These are phyloP conservation scores for Quaeritorhiza haematococci DNA, from an alignment of 371 early-diverging fungal species.

Conservation along the genomic window DNA sequence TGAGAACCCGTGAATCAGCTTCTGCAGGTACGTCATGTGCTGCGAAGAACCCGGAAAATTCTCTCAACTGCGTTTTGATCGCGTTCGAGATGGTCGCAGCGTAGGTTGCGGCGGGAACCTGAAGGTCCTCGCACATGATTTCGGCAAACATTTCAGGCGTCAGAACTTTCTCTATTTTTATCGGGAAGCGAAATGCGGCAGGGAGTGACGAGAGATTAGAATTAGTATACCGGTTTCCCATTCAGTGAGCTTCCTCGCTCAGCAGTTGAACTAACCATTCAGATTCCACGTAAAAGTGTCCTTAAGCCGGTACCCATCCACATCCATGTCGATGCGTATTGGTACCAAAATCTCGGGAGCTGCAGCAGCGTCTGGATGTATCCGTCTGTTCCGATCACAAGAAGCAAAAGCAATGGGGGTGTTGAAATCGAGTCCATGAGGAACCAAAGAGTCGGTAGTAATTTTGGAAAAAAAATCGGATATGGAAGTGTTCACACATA, in stretches of 20 bases:
- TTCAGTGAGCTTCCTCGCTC: too few relatives aligned
- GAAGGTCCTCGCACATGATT: background rate
- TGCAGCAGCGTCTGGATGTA: background rate
- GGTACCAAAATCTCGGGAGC: constrained; percentile 66
- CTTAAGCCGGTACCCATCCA: constrained; percentile 74
- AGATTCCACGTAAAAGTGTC: constrained; percentile 93
- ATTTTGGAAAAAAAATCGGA: too few relatives aligned
- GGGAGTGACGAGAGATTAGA: too few relatives aligned
- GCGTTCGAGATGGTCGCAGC: background rate
- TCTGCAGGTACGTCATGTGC: background rate
- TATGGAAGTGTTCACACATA: too few relatives aligned
- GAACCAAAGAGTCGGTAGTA: too few relatives aligned
- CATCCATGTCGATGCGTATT: constrained; percentile 82
- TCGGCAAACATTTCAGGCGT: constrained; percentile 7
- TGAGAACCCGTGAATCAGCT: background rate
- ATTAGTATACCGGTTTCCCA: too few relatives aligned
- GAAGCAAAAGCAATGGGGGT: too few relatives aligned
- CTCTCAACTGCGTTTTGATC: background rate
- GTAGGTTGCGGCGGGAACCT: background rate
- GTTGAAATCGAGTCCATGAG: too few relatives aligned
- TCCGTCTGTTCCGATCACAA: too few relatives aligned
- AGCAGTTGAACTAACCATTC: constrained; percentile 65
- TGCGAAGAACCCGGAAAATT: background rate
- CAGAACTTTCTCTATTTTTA: background rate
- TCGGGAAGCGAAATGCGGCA: background rate